Conservation (phyloP, 345 rosid species). For the Gossypium thurberi region DNA sequence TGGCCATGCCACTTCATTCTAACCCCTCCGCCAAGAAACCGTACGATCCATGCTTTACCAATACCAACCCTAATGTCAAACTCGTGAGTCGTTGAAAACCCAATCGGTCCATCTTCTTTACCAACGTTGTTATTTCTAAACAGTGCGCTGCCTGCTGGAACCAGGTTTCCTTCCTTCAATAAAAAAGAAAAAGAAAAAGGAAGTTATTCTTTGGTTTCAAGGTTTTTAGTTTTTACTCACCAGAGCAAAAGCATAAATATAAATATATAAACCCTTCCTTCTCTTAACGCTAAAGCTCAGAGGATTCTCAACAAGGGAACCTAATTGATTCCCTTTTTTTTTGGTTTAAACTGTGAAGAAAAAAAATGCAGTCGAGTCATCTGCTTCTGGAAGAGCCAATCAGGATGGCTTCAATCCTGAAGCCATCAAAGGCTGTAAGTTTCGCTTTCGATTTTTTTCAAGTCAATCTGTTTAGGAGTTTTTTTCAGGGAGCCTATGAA, state of each 20-base stretch:
- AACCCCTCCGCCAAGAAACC: conserved; percentile 6
- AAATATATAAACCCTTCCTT: not conserved
- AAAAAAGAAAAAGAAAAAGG: not conserved
- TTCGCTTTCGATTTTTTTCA: not conserved
- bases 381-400: conserved; percentile 97
- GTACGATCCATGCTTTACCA: not conserved
- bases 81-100: not conserved
- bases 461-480: not conserved
- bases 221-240: not conserved
- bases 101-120: not conserved
- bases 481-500: not conserved
- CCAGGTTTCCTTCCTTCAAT: conserved; percentile 1
- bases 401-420: conserved; percentile 97
- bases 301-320: not conserved
- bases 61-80: not conserved
- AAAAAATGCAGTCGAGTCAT: conserved; percentile 85
- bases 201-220: conserved; percentile 14
- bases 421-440: conserved; percentile 88
- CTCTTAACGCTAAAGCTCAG: conserved; percentile 15
- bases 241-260: not conserved
- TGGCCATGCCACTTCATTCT: not conserved
- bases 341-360: not conserved
- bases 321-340: not conserved
- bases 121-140: not conserved
- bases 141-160: not conserved